Percentiles rank a stretch among this genome's conserved stretches.
Conservation (phyloP, 306 rosid genomes). For the Sechiopsis laciniata region DNA sequence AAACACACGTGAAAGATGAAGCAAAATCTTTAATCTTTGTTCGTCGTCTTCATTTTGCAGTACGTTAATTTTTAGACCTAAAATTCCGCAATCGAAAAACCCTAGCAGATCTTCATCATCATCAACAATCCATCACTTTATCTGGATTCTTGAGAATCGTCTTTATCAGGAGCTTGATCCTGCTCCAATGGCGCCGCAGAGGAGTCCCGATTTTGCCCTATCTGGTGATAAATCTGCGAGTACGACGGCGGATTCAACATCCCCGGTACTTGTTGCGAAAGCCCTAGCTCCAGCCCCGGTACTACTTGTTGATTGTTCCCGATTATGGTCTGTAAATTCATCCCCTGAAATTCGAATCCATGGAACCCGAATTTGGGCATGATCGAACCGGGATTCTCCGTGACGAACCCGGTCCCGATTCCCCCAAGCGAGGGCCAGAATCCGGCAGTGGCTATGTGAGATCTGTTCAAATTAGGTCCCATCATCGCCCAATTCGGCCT, state of each 20-base stretch:
- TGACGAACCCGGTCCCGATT: constrained; percentile 34
- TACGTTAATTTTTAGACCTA: background rate
- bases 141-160: constrained; percentile 28
- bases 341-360: constrained; percentile 35
- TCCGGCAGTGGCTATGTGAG: constrained; percentile 27
- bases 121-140: constrained; percentile 14
- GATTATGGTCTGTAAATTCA: constrained; percentile 16
- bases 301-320: too few species aligned
- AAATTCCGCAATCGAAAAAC: background rate
- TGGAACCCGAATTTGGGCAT: constrained; percentile 38
- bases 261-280: constrained; percentile 40
- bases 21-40: background rate
- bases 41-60: background rate
- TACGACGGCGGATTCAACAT: constrained; percentile 34
- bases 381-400: constrained; percentile 24
- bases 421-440: constrained; percentile 36
- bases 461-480: constrained; percentile 34
- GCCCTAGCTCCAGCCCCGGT: constrained; percentile 48
- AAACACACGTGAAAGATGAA: constrained; percentile 1
- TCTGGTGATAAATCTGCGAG: constrained; percentile 34
- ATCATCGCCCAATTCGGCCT: constrained; percentile 39
- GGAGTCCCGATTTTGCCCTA: constrained; percentile 30
- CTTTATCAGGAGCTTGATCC: constrained; percentile 28
- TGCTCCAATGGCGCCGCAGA: constrained; percentile 32
- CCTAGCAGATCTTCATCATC: too few species aligned